Evolutionary conservation across 2,329 filamentous ascomycete genomes (phyloP), one percentile per base, ranked within the genome.

Genomic region (Domatiomyces catenatus): DNA sequence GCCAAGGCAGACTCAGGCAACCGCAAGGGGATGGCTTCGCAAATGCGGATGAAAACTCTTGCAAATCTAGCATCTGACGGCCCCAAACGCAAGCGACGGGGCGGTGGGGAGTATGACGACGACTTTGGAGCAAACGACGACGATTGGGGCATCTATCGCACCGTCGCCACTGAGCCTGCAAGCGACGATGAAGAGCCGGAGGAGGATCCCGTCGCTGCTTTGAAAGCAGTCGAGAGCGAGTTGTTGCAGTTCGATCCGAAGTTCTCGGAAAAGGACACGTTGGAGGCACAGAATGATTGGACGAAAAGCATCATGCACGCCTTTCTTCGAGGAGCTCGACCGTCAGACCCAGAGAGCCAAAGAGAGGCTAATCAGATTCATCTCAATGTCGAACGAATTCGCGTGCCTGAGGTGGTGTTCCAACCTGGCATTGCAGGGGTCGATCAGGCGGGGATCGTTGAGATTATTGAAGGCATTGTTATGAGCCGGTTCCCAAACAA

Each of bases 21-120:
- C 68, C 85, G 92, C 63, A 98, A 98, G 67, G 95, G 89, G 0
- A 80, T 95, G 18, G 92, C 92, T 7, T 92, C 85, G 51, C 90
- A 96, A 67, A 93, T 94, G 69, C 85, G 92, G 56, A 98, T 98
- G 92, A 96, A 96, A 70, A 90, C 83, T 48, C 88, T 98, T 52
- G 92, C 92, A 53, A 95, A 94, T 62, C 81, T 98, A 1, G 92
- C 92, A 2, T 89, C 90, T 0, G 92, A 98, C 66, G 81, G 79
- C 5, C 88, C 90, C 5, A 74, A 74, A 56, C 88, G 89, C 65
- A 93, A 94, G 67, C 79, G 90, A 51, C 75, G 87, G 12, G 81
- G 89, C 17, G 88, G 87, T 6, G 59, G 58, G n/a, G 86, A 83
- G 3, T 90, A 96, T 63, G 92, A 98, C 61, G 92, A 98, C 64